Percentiles rank a stretch among this genome's conserved stretches.
Conservation (phyloP, 495 filamentous ascomycete genomes). For the Penicillium pulvis region DNA sequence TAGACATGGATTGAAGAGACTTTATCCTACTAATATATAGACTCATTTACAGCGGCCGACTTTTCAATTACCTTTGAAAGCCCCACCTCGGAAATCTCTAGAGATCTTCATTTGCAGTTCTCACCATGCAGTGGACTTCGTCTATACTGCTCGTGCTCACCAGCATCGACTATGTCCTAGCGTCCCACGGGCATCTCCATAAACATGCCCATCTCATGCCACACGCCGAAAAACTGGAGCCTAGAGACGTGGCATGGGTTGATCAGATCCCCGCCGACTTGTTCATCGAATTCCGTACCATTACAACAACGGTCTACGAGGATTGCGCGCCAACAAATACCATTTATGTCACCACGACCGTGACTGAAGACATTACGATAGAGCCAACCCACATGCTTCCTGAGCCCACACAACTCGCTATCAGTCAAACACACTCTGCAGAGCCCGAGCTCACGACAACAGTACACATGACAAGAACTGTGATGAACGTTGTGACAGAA, state of each 20-base stretch:
- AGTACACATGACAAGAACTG: constrained; percentile 19
- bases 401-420: not conserved
- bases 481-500: not conserved
- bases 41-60: too few species aligned
- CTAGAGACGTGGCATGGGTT: constrained; percentile 8
- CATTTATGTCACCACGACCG: constrained; percentile 15
- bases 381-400: constrained; percentile 3
- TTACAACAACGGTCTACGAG: constrained; percentile 31
- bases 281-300: constrained; percentile 24
- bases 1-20: constrained; percentile 1
- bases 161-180: constrained; percentile 24
- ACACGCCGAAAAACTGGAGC: constrained; percentile 9
- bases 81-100: not conserved
- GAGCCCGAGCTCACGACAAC: constrained; percentile 15
- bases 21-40: not conserved
- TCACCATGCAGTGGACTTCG: constrained; percentile 27
- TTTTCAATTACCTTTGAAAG: not conserved
- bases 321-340: constrained; percentile 21
- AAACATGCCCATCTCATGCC: constrained; percentile 16
- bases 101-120: not conserved
- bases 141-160: constrained; percentile 25
- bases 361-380: constrained; percentile 5
- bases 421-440: not conserved
- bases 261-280: constrained; percentile 17
- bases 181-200: constrained; percentile 24